A percentile compares a stretch with the other conserved stretches of the same genome.
Evolutionary conservation across 768 basidiomycete species (phyloP).

Genomic region (Roridomyces roridus): DNA sequence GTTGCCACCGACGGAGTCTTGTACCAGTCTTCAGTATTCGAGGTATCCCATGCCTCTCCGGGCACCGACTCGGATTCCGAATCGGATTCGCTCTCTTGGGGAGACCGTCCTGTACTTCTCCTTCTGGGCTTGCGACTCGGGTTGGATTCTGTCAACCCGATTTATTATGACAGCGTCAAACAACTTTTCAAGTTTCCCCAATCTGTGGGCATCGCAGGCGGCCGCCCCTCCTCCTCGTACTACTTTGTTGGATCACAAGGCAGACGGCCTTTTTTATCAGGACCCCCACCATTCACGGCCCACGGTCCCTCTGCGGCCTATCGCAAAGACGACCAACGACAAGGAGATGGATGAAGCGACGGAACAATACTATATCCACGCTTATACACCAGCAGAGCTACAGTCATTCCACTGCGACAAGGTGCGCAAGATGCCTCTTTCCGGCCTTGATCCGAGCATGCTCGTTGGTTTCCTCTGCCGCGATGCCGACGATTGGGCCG

Average conservation of each 20-base stretch:
- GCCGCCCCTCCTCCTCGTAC: conserved; percentile 95
- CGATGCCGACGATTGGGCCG: conserved; percentile 85
- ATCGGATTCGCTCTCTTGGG: conserved; percentile 59
- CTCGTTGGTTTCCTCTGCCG: conserved; percentile 89
- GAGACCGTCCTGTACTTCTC: conserved; percentile 82
- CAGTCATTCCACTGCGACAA: conserved; percentile 97
- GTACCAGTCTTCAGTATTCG: conserved; percentile 86
- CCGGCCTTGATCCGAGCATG: conserved; percentile 96
- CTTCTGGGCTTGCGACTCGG: conserved; percentile 88
- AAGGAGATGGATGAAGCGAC: conserved; percentile 41
- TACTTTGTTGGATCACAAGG: conserved; percentile 96
- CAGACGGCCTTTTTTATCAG: conserved; percentile 84
- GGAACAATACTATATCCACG: conserved; percentile 70
- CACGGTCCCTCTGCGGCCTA: conserved; percentile 70
- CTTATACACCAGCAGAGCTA: conserved; percentile 77
- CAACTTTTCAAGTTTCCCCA: conserved; percentile 92
- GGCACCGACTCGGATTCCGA: conserved; percentile 33
- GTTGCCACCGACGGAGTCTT: conserved; percentile 84
- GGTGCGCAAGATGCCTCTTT: conserved; percentile 92
- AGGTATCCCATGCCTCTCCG: conserved; percentile 62
- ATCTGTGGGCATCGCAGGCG: conserved; percentile 95
- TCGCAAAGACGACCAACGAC: background rate
- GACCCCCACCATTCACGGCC: conserved; percentile 83
- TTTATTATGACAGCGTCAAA: conserved; percentile 88
- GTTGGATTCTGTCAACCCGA: conserved; percentile 91